Evolutionary conservation across 2,329 filamentous ascomycete species (phyloP), one percentile per base, ranked within the genome.

Genomic region (Lasiodiplodia citricola): DNA sequence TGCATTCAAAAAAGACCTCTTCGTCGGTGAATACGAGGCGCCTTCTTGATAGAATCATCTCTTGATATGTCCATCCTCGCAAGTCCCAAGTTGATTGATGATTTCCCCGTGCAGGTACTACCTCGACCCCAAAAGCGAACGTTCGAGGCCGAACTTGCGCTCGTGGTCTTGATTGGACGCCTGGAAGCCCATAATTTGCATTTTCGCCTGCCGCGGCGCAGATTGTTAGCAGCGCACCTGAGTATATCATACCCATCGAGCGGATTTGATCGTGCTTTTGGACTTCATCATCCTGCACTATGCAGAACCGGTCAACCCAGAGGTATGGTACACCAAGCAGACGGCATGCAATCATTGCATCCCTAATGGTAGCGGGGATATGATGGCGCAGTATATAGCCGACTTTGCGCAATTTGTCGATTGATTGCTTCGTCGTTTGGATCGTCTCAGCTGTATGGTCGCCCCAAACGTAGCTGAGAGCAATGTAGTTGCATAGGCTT

Each of bases 231-330:
- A 54, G 62, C 1, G 71, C 41, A 18, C 41, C 18, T 5, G 67
- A 68, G 50, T 73, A 73, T 5, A 73, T 73, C 10, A 25, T 65
- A 2, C 67, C 68, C 71, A 73, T 73, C 3, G 47, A n/a, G 14
- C 6, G 55, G 54, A 47, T 69, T 63, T n/a, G 70, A 2, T 71
- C 69, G 28, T 57, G 18, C 67, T 55, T 55, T 4, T n/a, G n/a
- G 1, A 28, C 3, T 18, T 14, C 64, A n/a, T 66, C 47, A 23
- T 66, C 63, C 28, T 66, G 63, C 8, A 66, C 44, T n/a, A 66
- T 73, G 56, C 71, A 73, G 14, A 73, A 55, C 7, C 69, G 64
- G 54, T 73, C 71, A 47, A 72, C 66, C 71, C 71, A 73, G 6
- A 73, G 47, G 31, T 67, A 64, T 37, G 68, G 50, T 51, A 68